These are phyloP conservation scores for Globisporangium lucens DNA, from an alignment of 352 stramenopile species.

Conservation along the genomic window DNA sequence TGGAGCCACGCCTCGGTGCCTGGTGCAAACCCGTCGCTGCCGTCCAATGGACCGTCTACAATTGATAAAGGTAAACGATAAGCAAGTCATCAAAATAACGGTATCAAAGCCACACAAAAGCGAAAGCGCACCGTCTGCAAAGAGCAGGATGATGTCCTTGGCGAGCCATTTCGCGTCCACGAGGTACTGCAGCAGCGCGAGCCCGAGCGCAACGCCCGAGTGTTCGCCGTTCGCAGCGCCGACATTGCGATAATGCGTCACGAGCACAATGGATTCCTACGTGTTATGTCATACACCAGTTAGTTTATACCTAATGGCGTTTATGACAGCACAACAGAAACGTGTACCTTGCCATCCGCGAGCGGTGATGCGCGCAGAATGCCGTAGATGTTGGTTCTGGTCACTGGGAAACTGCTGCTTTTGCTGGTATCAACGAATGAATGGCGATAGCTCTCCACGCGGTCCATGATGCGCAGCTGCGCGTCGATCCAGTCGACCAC, in stretches of 20 bases:
- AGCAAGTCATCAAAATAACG: background rate
- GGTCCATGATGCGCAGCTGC: conserved; percentile 46
- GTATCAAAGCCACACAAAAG: background rate
- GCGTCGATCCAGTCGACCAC: conserved; percentile 62
- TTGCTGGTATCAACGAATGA: conserved; percentile 26
- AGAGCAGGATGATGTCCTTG: conserved; percentile 80
- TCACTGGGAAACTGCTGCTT: background rate
- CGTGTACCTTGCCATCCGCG: conserved; percentile 61
- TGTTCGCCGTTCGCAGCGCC: conserved; percentile 35
- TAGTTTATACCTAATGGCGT: conserved; percentile 3
- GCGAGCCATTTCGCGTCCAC: conserved; percentile 66
- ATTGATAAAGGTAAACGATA: background rate
- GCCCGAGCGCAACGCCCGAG: conserved; percentile 52
- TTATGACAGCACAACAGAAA: background rate
- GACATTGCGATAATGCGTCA: conserved; percentile 69
- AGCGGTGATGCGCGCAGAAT: conserved; percentile 71
- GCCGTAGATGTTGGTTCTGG: conserved; percentile 73
- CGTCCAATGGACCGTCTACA: conserved; percentile 59
- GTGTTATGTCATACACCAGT: background rate
- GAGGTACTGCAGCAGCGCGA: conserved; percentile 64
- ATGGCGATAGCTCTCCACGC: conserved; percentile 61
- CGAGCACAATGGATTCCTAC: conserved; percentile 60
- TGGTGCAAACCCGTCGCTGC: conserved; percentile 51
- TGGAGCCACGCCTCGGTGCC: conserved; percentile 72
- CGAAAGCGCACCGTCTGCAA: conserved; percentile 51